phyloP scores from a whole-genome alignment of 495 filamentous ascomycete genomes.

The Aspergillus diversus region DNA sequence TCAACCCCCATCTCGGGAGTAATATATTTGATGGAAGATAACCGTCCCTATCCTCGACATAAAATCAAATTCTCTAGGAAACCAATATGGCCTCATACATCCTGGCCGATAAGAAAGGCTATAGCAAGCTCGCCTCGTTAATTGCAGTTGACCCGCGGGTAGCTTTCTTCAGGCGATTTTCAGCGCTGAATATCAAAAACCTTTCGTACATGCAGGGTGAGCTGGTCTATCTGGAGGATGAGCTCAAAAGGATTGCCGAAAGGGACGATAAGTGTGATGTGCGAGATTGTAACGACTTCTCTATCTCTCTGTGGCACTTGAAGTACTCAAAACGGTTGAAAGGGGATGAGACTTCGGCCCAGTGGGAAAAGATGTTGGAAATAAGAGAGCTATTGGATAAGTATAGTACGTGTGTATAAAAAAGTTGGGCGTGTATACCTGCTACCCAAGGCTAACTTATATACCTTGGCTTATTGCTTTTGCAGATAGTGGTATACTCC shows the following conservation, averaged over 20 bases:
- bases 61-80: too few species aligned
- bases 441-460: not conserved
- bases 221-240: not conserved
- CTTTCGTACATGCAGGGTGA: slow-evolving; percentile 1
- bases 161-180: not conserved
- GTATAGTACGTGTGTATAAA: slow-evolving; percentile 7
- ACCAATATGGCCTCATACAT: too few species aligned
- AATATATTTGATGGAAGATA: too few species aligned
- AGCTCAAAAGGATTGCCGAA: not conserved
- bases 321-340: not conserved
- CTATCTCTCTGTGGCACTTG: not conserved
- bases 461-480: not conserved
- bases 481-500: not conserved
- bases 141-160: not conserved
- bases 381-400: not conserved
- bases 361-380: slow-evolving; percentile 5
- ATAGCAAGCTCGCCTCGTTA: not conserved
- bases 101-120: slow-evolving; percentile 8
- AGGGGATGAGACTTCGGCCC: not conserved
- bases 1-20: too few species aligned
- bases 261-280: not conserved
- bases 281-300: not conserved
- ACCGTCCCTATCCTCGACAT: too few species aligned
- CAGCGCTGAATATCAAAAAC: not conserved
- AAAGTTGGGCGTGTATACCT: too few species aligned